Evolutionary conservation across 805 yeast genomes (phyloP).

Genomic region (Kregervanrija delftensis): DNA sequence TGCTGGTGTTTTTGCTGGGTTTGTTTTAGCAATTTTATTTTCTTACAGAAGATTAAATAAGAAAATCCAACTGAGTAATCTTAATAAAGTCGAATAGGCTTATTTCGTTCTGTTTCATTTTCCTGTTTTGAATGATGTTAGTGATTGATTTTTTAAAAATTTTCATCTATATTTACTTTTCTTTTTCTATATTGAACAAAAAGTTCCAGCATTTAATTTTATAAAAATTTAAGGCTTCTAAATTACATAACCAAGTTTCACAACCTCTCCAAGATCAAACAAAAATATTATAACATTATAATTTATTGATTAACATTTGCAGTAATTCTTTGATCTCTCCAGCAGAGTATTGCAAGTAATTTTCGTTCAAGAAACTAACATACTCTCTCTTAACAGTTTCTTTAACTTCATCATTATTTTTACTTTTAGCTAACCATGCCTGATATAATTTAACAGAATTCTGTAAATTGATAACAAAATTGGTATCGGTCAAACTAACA

Average conservation of each 20-base stretch:
- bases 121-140: background rate
- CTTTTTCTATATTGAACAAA: background rate
- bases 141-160: background rate
- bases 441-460: conserved; percentile 63
- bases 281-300: conserved; percentile 8
- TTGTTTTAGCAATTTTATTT: conserved; percentile 15
- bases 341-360: conserved; percentile 14
- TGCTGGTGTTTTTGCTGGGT: conserved; percentile 16
- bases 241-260: background rate
- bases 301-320: conserved; percentile 19
- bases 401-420: conserved; percentile 23
- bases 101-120: background rate
- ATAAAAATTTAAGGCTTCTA: too few species aligned
- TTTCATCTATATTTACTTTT: background rate
- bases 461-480: conserved; percentile 56
- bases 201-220: background rate
- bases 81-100: conserved; percentile 21
- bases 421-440: conserved; percentile 41
- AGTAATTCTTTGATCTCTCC: conserved; percentile 19
- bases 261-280: background rate
- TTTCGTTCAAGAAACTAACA: conserved; percentile 26
- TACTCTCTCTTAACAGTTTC: conserved; percentile 27
- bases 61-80: conserved; percentile 15
- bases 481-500: conserved; percentile 29
- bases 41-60: conserved; percentile 21